phyloP scores from a whole-genome alignment of 2,329 filamentous ascomycete genomes.

The Tolypocladium pustulatum region DNA sequence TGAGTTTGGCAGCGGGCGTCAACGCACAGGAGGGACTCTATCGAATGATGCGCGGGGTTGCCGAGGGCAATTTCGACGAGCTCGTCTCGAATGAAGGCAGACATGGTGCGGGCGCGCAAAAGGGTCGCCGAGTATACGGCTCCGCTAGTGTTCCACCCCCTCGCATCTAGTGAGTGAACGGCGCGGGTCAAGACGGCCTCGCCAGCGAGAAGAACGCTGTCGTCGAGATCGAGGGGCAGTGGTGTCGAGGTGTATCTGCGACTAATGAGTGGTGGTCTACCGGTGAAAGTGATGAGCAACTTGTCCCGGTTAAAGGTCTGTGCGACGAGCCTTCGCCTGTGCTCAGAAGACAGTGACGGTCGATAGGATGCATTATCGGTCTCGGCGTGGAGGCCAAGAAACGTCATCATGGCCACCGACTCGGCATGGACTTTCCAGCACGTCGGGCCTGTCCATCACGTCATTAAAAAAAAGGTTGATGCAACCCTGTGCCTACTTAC shows the following conservation, averaged over 20 bases:
- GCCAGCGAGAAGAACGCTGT: slow-evolving; percentile 20
- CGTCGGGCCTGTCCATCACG: slow-evolving; percentile 1
- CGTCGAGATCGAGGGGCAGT: slow-evolving; percentile 24
- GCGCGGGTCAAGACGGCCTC: slow-evolving; percentile 8
- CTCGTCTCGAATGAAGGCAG: slow-evolving; percentile 12
- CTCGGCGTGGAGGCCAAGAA: slow-evolving; percentile 13
- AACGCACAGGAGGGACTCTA: neutral
- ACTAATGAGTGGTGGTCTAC: slow-evolving; percentile 25
- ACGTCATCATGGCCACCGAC: slow-evolving; percentile 15
- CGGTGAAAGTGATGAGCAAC: slow-evolving; percentile 25
- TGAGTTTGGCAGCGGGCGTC: neutral
- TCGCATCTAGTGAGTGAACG: slow-evolving; percentile 15
- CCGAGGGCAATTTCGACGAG: slow-evolving; percentile 14
- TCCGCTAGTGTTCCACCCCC: slow-evolving; percentile 24
- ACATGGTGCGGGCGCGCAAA: slow-evolving; percentile 10
- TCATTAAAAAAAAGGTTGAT: neutral
- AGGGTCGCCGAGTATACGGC: slow-evolving; percentile 16
- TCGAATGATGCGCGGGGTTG: neutral
- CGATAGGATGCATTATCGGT: slow-evolving; percentile 7
- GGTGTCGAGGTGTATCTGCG: slow-evolving; percentile 24
- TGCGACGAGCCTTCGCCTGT: slow-evolving; percentile 13
- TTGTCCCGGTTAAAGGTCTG: slow-evolving; percentile 21
- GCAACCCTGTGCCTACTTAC: slow-evolving; percentile 19
- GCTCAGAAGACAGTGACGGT: slow-evolving; percentile 18
- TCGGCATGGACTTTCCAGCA: slow-evolving; percentile 17